Evolutionary conservation across 805 yeast species (phyloP).

Genomic region (Candida coquimbonensis): DNA sequence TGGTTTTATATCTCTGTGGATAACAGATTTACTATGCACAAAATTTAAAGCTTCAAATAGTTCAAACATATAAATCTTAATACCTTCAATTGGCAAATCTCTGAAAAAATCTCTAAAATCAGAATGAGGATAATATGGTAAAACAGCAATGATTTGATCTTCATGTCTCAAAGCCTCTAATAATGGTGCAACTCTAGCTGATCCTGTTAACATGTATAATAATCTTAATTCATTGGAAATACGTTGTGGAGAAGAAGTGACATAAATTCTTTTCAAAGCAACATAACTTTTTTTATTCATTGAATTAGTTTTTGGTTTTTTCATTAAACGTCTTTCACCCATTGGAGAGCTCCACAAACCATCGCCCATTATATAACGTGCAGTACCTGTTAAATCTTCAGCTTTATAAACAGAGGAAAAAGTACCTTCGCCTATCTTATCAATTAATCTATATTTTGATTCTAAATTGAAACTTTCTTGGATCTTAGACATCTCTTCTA

Average conservation of each 20-base stretch:
- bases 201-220: conserved; percentile 60
- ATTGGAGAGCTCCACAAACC: conserved; percentile 27
- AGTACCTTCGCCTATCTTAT: conserved; percentile 76
- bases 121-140: conserved; percentile 86
- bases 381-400: conserved; percentile 33
- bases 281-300: conserved; percentile 35
- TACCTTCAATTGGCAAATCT: conserved; percentile 71
- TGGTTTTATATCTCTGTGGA: conserved; percentile 76
- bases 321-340: conserved; percentile 20
- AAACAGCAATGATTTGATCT: conserved; percentile 89
- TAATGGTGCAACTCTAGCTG: conserved; percentile 76
- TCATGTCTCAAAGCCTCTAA: conserved; percentile 80
- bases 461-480: conserved; percentile 46
- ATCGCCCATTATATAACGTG: conserved; percentile 28
- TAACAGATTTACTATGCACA: conserved; percentile 61
- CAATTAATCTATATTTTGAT: conserved; percentile 26
- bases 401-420: conserved; percentile 84
- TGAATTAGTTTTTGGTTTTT: conserved; percentile 27
- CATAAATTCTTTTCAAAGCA: conserved; percentile 90
- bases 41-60: conserved; percentile 64
- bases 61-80: conserved; percentile 74
- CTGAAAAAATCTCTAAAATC: conserved; percentile 86
- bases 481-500: conserved; percentile 51
- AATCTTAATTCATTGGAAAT: conserved; percentile 82
- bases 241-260: conserved; percentile 89